Conservation (phyloP, 2,329 filamentous ascomycete species). For the Phyllosticta ampelicida region DNA sequence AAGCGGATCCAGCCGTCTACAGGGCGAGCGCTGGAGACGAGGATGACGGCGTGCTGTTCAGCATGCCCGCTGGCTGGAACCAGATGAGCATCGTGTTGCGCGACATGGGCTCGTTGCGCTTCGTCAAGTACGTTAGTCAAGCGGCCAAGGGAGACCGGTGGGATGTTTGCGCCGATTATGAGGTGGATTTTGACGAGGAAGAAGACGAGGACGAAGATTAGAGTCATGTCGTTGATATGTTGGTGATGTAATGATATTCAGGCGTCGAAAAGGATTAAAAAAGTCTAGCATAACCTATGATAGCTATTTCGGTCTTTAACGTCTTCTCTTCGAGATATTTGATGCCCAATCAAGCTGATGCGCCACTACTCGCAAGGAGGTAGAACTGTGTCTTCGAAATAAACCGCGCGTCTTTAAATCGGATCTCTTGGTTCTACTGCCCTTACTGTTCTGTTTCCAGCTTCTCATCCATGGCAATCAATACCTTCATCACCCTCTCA, state of each 20-base stretch:
- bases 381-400: background rate
- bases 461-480: slow-evolving; percentile 5
- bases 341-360: background rate
- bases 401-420: too few species aligned
- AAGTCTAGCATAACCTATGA: background rate
- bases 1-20: slow-evolving; percentile 75
- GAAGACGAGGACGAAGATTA: slow-evolving; percentile 27
- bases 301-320: background rate
- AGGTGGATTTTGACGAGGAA: slow-evolving; percentile 50
- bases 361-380: background rate
- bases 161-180: slow-evolving; percentile 76
- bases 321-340: background rate
- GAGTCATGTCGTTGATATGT: background rate
- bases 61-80: slow-evolving; percentile 69
- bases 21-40: slow-evolving; percentile 45
- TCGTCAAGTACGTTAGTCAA: slow-evolving; percentile 89
- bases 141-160: slow-evolving; percentile 80
- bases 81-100: slow-evolving; percentile 81
- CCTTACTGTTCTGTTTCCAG: background rate
- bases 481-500: slow-evolving; percentile 52
- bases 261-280: background rate
- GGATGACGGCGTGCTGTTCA: slow-evolving; percentile 64
- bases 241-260: background rate
- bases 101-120: slow-evolving; percentile 76
- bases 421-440: background rate